Conservation (phyloP, 1,284 basidiomycete genomes). For the Fomitopsis betulina region DNA sequence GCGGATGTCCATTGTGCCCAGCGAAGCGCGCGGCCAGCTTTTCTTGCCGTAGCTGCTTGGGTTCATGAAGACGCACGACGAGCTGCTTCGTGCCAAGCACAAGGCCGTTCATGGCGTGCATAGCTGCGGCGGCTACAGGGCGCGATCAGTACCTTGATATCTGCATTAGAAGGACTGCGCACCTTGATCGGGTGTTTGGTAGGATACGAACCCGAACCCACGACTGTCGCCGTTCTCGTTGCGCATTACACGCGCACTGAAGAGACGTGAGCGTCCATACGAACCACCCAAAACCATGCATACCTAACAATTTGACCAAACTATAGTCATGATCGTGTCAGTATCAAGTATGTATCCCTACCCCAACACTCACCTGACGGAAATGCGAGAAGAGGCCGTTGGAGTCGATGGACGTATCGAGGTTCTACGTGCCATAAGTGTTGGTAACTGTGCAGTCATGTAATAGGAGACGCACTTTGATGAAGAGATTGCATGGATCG, state of each 20-base stretch:
- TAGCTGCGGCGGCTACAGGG: constrained; percentile 55
- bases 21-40: constrained; percentile 78
- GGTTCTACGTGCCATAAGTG: constrained; percentile 49
- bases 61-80: constrained; percentile 85
- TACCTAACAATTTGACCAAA: constrained; percentile 86
- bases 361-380: constrained; percentile 50
- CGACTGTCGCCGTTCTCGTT: constrained; percentile 81
- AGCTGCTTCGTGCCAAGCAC: constrained; percentile 72
- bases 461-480: constrained; percentile 51
- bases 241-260: constrained; percentile 89
- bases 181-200: constrained; percentile 82
- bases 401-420: constrained; percentile 82
- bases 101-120: constrained; percentile 78
- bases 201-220: constrained; percentile 96
- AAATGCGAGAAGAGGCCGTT: constrained; percentile 81
- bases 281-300: constrained; percentile 7
- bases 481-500: constrained; percentile 89
- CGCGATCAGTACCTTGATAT: background rate
- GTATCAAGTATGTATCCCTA: constrained; percentile 1
- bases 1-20: constrained; percentile 69
- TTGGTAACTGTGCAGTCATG: background rate
- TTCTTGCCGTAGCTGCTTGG: constrained; percentile 84
- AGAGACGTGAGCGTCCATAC: constrained; percentile 6
- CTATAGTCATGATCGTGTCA: constrained; percentile 28
- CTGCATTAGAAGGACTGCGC: constrained; percentile 10